Evolutionary conservation across 371 early-diverging fungal species (phyloP).

Genomic region (Mucor racemosus): DNA sequence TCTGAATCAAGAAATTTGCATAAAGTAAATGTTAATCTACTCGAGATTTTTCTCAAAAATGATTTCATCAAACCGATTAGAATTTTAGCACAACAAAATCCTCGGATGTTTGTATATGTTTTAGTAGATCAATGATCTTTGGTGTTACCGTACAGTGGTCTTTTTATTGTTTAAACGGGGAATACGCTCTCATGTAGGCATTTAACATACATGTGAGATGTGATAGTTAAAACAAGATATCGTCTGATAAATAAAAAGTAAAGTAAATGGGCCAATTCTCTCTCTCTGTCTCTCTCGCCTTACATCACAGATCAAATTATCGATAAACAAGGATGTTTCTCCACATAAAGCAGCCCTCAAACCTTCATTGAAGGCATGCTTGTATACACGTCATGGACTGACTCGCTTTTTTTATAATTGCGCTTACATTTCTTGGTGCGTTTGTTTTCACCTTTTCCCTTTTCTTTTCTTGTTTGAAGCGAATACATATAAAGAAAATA

Average conservation of each 20-base stretch:
- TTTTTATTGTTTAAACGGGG: not conserved
- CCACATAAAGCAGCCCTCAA: no score
- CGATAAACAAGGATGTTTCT: no score
- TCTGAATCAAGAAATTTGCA: not conserved
- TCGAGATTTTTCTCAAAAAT: not conserved
- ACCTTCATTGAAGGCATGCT: not conserved
- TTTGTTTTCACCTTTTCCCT: not conserved
- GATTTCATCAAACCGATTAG: not conserved
- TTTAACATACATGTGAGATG: not conserved
- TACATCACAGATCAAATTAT: not conserved
- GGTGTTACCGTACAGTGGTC: not conserved
- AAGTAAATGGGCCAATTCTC: no score
- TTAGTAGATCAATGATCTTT: not conserved
- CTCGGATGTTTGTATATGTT: not conserved
- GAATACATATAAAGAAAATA: no score
- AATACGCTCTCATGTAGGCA: not conserved
- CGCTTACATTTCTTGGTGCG: not conserved
- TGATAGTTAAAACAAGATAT: not conserved
- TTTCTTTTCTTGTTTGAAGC: not conserved
- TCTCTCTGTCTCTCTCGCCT: no score
- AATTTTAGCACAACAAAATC: not conserved
- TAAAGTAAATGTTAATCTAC: no score
- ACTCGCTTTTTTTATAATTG: conserved; percentile 3
- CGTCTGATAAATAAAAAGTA: not conserved
- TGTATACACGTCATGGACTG: conserved; percentile 2